phyloP scores from a whole-genome alignment of 192 early-diverging fungal species.

The Phlyctochytrium arcticum region DNA sequence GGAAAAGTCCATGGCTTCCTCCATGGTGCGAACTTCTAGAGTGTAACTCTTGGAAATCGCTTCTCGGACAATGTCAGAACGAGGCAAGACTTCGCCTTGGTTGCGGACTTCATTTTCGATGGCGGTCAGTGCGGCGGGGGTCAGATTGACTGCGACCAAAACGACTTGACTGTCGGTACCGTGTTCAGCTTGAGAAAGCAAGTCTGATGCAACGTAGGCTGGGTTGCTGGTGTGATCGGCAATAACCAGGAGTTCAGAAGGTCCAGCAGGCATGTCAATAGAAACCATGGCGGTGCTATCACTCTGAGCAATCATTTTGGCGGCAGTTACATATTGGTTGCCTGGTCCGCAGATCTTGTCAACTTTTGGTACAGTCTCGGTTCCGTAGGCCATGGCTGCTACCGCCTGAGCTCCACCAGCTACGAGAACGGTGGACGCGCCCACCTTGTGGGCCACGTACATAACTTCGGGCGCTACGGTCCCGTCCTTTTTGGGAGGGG shows the following conservation, averaged over 20 bases:
- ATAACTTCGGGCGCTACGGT: constrained; percentile 91
- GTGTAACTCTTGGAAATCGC: constrained; percentile 84
- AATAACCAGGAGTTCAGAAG: constrained; percentile 98
- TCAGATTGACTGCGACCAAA: constrained; percentile 77
- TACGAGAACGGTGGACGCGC: constrained; percentile 83
- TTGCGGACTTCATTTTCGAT: constrained; percentile 77
- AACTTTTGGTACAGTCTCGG: constrained; percentile 92
- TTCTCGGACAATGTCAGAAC: constrained; percentile 83
- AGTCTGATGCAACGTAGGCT: constrained; percentile 90
- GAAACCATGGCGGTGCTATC: constrained; percentile 89
- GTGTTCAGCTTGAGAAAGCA: constrained; percentile 97
- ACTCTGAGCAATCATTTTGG: constrained; percentile 97
- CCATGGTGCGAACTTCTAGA: constrained; percentile 62
- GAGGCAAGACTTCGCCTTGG: constrained; percentile 82
- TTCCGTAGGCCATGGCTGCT: constrained; percentile 99
- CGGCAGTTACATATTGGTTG: constrained; percentile 99
- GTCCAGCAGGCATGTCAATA: constrained; percentile 99
- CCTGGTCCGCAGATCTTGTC: constrained; percentile 99
- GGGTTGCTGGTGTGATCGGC: constrained; percentile 82
- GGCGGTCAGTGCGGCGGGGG: constrained; percentile 58
- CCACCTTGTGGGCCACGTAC: constrained; percentile 96
- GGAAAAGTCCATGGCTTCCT: constrained; percentile 84
- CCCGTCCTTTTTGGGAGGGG: constrained; percentile 89
- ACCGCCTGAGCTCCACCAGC: constrained; percentile 99
- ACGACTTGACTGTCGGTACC: constrained; percentile 95